Evolutionary conservation across 148 eudicot species (phyloP), one percentile per base, ranked within the genome.

Genomic region (Silene conica): DNA sequence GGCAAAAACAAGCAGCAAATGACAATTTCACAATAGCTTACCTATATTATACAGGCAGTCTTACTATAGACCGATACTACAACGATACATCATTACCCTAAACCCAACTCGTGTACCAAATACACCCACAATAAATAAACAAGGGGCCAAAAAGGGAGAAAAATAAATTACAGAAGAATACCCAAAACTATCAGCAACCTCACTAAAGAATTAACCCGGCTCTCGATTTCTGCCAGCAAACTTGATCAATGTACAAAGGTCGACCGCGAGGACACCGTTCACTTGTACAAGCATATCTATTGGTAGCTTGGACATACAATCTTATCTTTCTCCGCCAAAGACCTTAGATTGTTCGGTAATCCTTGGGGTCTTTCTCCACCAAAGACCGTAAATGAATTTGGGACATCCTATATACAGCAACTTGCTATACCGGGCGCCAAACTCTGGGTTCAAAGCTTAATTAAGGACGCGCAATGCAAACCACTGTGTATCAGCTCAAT

Each of bases 401-500:
- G 77, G 77, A 76, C 69, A 78, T 77, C 74, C 82, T 77, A 80
- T 84, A 79, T 80, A 73, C 76, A 79, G 90, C 80, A 58, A 74
- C 85, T 76, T 69, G 84, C 85, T 77, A 85, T 82, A 85, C 83
- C 74, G 74, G 73, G 64, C 81, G 83, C 83, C 80, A 76, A 73
- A 81, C 80, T 76, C 80, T 38, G 61, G 55, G 83, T 71, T 25
- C 80, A 74, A 79, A 83, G 83, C 79, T 83, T 71, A 77, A 78
- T 56, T 80, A 80, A 64, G 46, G 76, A 71, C 67, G 57, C 64
- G 58, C 57, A 54, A 15, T 72, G 77, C 73, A 76, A 79, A 63
- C 65, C 46, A 67, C 12, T 74, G 63, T 28, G 57, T 68, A 74
- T 79, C 75, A 92, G 69, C 90, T 92, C 96, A 96, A 92, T 50